Conservation (phyloP, 83 land plant genomes). For the Thuja plicata region DNA sequence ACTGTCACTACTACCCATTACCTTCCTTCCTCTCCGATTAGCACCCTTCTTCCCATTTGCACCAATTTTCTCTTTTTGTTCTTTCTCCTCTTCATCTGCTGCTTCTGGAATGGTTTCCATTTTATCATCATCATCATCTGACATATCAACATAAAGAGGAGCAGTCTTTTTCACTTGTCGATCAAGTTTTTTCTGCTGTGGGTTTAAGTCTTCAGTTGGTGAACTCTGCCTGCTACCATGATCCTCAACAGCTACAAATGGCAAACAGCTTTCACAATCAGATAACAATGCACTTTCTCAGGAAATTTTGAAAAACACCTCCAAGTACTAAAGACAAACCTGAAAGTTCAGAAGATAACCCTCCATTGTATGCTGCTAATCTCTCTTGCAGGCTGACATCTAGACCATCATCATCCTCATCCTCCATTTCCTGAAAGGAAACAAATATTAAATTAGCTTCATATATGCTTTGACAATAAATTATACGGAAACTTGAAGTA, state of each 20-base stretch:
- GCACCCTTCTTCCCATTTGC: slow-evolving; percentile 15
- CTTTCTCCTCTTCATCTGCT: slow-evolving; percentile 18
- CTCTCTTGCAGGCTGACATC: slow-evolving; percentile 54
- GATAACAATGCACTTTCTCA: not conserved
- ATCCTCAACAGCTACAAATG: slow-evolving; percentile 27
- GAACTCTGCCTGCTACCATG: slow-evolving; percentile 17
- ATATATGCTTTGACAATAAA: slow-evolving; percentile 12
- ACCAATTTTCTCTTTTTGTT: slow-evolving; percentile 18
- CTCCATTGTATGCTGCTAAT: slow-evolving; percentile 65
- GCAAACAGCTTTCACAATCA: not conserved
- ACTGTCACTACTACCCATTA: slow-evolving; percentile 19
- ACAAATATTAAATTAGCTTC: not conserved
- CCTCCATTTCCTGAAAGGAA: slow-evolving; percentile 28
- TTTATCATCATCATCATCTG: slow-evolving; percentile 34
- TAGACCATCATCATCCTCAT: slow-evolving; percentile 68
- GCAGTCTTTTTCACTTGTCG: slow-evolving; percentile 36
- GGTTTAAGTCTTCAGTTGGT: not conserved
- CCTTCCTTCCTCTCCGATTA: slow-evolving; percentile 24
- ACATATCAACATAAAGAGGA: slow-evolving; percentile 18
- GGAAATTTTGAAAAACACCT: not conserved
- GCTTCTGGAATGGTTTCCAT: slow-evolving; percentile 21
- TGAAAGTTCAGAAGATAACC: slow-evolving; percentile 40
- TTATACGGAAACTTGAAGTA: not conserved
- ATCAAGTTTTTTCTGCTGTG: slow-evolving; percentile 29
- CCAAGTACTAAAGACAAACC: slow-evolving; percentile 13